Percentiles rank a stretch among this genome's conserved stretches.
These are phyloP conservation scores for Leccinum variicolor DNA, from an alignment of 768 basidiomycete species.

Conservation along the genomic window DNA sequence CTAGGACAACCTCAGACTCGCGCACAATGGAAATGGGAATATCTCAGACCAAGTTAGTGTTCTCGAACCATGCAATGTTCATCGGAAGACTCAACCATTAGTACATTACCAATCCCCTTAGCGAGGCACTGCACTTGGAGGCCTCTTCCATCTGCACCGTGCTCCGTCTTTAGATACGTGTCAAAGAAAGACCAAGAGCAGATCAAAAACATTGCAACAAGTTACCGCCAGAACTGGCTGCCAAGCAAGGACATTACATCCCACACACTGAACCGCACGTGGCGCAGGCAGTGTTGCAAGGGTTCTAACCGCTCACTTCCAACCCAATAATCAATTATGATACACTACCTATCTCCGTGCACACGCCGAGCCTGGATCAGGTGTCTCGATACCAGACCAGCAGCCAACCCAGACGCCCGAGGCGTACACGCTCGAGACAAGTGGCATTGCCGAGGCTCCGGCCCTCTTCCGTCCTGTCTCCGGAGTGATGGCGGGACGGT, in stretches of 20 bases:
- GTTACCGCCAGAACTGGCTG: constrained; percentile 12
- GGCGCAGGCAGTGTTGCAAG: constrained; percentile 81
- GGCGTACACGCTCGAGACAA: constrained; percentile 77
- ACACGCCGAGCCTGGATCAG: constrained; percentile 50
- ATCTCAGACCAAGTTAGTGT: constrained; percentile 65
- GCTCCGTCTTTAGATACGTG: constrained; percentile 91
- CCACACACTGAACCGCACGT: constrained; percentile 70
- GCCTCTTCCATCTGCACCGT: constrained; percentile 69
- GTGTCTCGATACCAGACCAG: constrained; percentile 47
- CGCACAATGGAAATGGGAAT: constrained; percentile 55
- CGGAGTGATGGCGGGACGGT: constrained; percentile 90
- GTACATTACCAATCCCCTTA: constrained; percentile 32
- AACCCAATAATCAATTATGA: constrained; percentile 83
- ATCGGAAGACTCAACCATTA: constrained; percentile 4
- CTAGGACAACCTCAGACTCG: constrained; percentile 33
- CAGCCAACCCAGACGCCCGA: constrained; percentile 57
- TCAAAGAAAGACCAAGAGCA: constrained; percentile 90
- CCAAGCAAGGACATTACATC: constrained; percentile 37
- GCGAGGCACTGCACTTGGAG: constrained; percentile 83
- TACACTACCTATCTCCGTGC: constrained; percentile 81
- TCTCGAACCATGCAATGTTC: background rate
- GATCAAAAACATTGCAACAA: constrained; percentile 55
- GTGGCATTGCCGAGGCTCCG: constrained; percentile 84
- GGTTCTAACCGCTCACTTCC: constrained; percentile 84
- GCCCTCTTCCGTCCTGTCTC: constrained; percentile 87